Percentiles rank a stretch among this genome's conserved stretches.
phyloP scores from a whole-genome alignment of 2,329 filamentous ascomycete species.

The Fusarium fujikuroi region DNA sequence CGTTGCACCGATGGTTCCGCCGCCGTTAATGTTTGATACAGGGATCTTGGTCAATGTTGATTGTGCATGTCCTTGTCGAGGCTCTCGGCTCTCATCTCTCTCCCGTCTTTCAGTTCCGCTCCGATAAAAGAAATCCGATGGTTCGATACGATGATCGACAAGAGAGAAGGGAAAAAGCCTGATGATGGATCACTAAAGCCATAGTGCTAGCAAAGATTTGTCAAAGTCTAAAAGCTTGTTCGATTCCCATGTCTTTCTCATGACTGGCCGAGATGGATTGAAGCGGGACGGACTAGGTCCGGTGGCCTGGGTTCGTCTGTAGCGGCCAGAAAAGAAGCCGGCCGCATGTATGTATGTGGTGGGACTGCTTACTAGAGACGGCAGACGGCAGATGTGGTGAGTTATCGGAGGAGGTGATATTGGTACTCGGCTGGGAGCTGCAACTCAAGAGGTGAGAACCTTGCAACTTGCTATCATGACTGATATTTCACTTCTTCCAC shows the following conservation, averaged over 20 bases:
- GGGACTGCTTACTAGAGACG: constrained; percentile 3
- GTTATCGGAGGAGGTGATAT: not conserved
- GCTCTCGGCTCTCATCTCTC: not conserved
- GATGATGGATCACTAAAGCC: not conserved
- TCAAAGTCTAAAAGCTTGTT: constrained; percentile 32
- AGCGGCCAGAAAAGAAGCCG: constrained; percentile 16
- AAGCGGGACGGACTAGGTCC: constrained; percentile 19
- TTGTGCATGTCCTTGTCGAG: constrained; percentile 21
- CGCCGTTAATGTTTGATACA: constrained; percentile 24
- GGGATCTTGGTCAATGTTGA: constrained; percentile 9
- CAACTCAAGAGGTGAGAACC: not conserved
- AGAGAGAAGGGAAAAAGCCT: not conserved
- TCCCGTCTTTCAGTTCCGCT: constrained; percentile 8
- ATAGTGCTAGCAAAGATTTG: constrained; percentile 11
- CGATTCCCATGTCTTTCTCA: constrained; percentile 5
- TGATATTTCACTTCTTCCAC: not conserved
- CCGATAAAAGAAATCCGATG: not conserved
- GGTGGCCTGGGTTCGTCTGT: constrained; percentile 2
- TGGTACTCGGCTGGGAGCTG: not conserved
- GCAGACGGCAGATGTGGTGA: not conserved
- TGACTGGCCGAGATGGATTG: constrained; percentile 1
- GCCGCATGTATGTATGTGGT: constrained; percentile 5
- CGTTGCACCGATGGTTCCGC: constrained; percentile 30
- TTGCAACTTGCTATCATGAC: not conserved
- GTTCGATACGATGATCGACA: constrained; percentile 20